Conservation (phyloP, 2,329 filamentous ascomycete genomes). For the Rutstroemia sp. region DNA sequence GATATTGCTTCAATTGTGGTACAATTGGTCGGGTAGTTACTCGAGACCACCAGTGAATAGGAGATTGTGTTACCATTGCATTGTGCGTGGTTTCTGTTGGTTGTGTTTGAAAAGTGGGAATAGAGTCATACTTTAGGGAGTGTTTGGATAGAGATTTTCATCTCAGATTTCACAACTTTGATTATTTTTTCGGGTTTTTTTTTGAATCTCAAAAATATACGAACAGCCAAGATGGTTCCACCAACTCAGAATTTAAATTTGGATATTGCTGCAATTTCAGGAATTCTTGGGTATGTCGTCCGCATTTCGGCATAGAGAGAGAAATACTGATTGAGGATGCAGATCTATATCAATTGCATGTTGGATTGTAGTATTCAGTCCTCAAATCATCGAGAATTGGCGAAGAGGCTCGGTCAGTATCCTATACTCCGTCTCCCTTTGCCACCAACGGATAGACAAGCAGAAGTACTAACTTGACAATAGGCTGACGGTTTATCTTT, state of each 20-base stretch:
- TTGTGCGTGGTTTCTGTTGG: too few species aligned
- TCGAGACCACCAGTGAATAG: too few species aligned
- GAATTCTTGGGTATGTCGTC: constrained; percentile 67
- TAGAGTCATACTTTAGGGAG: neutral
- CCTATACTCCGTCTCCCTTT: neutral
- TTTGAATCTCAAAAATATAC: neutral
- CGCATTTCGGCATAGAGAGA: neutral
- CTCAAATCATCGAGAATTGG: constrained; percentile 95
- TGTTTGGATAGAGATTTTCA: neutral
- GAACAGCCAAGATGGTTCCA: constrained; percentile 32
- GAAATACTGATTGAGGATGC: constrained; percentile 11
- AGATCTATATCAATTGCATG: constrained; percentile 94
- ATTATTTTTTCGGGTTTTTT: neutral
- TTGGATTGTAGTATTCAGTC: constrained; percentile 93
- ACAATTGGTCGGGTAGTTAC: too few species aligned
- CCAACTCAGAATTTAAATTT: constrained; percentile 54
- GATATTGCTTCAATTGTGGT: too few species aligned
- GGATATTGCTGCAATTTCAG: constrained; percentile 84
- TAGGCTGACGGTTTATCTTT: constrained; percentile 77
- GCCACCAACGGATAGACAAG: too few species aligned
- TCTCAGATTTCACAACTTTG: neutral
- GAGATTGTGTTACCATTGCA: too few species aligned
- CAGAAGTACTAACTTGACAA: neutral
- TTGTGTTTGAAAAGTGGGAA: neutral
- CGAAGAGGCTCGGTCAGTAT: constrained; percentile 52